Conservation (phyloP, 129 eudicot species). For the Chrysanthemum seticuspe region DNA sequence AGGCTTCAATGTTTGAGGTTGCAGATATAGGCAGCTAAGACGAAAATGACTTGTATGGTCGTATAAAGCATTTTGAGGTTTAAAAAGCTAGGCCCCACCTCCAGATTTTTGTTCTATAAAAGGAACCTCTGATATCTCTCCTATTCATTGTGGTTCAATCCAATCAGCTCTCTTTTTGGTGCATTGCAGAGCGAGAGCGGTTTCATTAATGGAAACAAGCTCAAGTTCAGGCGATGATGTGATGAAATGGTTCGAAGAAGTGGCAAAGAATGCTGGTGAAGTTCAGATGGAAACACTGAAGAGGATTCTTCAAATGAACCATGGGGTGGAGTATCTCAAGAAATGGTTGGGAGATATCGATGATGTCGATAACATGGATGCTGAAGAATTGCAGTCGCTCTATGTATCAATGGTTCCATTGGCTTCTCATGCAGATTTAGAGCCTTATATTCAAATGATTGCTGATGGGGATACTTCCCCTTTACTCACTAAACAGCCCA, state of each 20-base stretch:
- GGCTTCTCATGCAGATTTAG: slow-evolving; percentile 72
- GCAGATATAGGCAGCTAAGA: no score
- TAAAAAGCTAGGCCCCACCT: no score
- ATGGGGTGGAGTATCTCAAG: slow-evolving; percentile 57
- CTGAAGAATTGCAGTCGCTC: slow-evolving; percentile 39
- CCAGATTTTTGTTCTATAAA: no score
- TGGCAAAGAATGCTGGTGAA: slow-evolving; percentile 48
- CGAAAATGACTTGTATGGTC: no score
- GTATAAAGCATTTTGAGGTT: no score
- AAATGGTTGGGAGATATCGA: slow-evolving; percentile 60
- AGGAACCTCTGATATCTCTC: no score
- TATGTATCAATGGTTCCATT: slow-evolving; percentile 65
- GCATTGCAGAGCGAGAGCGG: background rate
- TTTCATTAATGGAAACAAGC: slow-evolving; percentile 17
- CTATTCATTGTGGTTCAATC: no score
- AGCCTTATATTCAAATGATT: slow-evolving; percentile 70
- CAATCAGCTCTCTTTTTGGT: no score
- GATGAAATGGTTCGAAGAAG: slow-evolving; percentile 57
- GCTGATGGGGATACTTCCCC: slow-evolving; percentile 76
- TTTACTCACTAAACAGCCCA: slow-evolving; percentile 65
- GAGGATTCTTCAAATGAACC: slow-evolving; percentile 52
- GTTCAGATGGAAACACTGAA: slow-evolving; percentile 59
- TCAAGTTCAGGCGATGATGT: slow-evolving; percentile 32
- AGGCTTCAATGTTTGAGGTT: no score
- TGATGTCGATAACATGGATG: slow-evolving; percentile 42